Conservation (phyloP, 805 yeast genomes). For the Candida peoriensis region DNA sequence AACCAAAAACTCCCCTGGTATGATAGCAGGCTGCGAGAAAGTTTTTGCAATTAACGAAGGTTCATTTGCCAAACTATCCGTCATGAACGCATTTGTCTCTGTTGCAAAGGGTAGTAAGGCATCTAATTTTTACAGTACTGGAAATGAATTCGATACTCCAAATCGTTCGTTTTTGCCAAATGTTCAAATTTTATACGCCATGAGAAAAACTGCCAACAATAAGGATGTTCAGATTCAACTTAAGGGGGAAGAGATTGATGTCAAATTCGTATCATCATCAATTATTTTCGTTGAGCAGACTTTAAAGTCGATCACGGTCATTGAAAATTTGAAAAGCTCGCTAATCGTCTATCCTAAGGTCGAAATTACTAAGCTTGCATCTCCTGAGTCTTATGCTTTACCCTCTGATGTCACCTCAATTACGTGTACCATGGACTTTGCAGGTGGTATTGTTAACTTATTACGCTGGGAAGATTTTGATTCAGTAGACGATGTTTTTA, state of each 20-base stretch:
- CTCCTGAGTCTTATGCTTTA: constrained; percentile 14
- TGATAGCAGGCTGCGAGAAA: constrained; percentile 73
- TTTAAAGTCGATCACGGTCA: constrained; percentile 39
- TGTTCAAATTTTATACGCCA: constrained; percentile 51
- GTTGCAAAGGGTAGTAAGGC: constrained; percentile 60
- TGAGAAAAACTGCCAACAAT: constrained; percentile 20
- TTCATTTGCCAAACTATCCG: constrained; percentile 58
- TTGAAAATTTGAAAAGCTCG: constrained; percentile 31
- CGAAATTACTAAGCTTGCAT: background rate
- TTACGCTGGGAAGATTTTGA: constrained; percentile 35
- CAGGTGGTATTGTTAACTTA: constrained; percentile 58
- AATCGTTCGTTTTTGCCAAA: constrained; percentile 67
- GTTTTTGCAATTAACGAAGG: constrained; percentile 62
- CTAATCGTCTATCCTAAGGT: constrained; percentile 10
- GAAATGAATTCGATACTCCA: constrained; percentile 40
- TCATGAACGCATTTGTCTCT: constrained; percentile 65
- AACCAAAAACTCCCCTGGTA: constrained; percentile 50
- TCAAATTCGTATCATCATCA: constrained; percentile 53
- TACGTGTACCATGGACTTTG: constrained; percentile 52
- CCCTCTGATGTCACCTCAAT: constrained; percentile 32
- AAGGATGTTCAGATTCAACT: constrained; percentile 44
- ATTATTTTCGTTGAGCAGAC: constrained; percentile 49
- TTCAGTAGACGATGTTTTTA: constrained; percentile 24
- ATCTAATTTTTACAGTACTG: constrained; percentile 41
- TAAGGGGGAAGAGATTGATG: constrained; percentile 67